These are phyloP conservation scores for Beauveria scarabaeidicola DNA, from an alignment of 2,329 filamentous ascomycete species.

Conservation along the genomic window DNA sequence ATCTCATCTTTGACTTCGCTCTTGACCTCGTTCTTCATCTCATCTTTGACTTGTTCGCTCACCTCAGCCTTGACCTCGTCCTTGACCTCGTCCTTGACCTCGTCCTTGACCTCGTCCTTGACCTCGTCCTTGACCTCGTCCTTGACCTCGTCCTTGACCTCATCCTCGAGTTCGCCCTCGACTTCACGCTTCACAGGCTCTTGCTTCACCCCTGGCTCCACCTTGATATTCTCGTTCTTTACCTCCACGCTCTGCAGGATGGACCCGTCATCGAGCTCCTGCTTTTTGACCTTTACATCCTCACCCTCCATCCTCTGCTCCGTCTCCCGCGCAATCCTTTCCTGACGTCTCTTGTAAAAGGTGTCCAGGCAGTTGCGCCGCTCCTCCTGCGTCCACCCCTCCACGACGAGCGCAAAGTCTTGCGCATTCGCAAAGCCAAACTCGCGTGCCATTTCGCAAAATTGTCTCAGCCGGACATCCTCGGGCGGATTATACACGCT, in stretches of 20 bases:
- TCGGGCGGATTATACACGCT: slow-evolving; percentile 61
- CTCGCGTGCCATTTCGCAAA: slow-evolving; percentile 78
- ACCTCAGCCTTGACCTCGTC: slow-evolving; percentile 3
- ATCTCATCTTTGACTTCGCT: neutral
- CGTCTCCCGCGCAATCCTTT: slow-evolving; percentile 31
- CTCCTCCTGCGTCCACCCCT: slow-evolving; percentile 81
- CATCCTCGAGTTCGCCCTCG: slow-evolving; percentile 9
- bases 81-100: slow-evolving; percentile 8
- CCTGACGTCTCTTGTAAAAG: slow-evolving; percentile 66
- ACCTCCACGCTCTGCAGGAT: slow-evolving; percentile 3
- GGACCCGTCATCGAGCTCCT: slow-evolving; percentile 1
- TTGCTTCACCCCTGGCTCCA: neutral
- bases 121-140: slow-evolving; percentile 2
- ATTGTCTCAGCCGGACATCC: slow-evolving; percentile 69
- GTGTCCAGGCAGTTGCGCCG: slow-evolving; percentile 66
- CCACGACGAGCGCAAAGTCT: slow-evolving; percentile 84
- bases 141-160: slow-evolving; percentile 6
- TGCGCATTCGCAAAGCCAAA: slow-evolving; percentile 69
- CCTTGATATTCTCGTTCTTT: slow-evolving; percentile 4
- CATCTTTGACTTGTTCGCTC: slow-evolving; percentile 15
- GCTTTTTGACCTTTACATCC: neutral
- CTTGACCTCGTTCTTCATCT: neutral
- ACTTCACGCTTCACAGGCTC: neutral
- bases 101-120: slow-evolving; percentile 12
- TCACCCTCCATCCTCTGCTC: slow-evolving; percentile 11